phyloP scores from a whole-genome alignment of 805 yeast genomes.

The Blastobotrys robertii region DNA sequence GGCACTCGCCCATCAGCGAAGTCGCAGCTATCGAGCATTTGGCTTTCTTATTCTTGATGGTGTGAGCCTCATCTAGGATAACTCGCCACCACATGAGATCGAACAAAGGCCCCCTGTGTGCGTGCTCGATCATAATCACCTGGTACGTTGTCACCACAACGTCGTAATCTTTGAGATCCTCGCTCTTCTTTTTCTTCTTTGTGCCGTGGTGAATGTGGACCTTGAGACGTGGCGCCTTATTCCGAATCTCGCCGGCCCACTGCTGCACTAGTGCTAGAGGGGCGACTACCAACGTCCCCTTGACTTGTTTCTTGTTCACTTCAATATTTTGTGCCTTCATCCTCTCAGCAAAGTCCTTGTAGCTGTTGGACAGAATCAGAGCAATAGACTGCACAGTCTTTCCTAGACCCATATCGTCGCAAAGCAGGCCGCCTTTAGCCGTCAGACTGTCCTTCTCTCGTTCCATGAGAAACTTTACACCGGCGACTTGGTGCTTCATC shows the following conservation, averaged over 20 bases:
- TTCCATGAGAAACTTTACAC: constrained; percentile 32
- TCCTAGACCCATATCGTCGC: constrained; percentile 89
- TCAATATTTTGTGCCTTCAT: background rate
- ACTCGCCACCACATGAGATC: constrained; percentile 38
- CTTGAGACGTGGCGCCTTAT: constrained; percentile 30
- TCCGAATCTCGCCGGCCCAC: constrained; percentile 32
- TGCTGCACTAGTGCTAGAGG: constrained; percentile 36
- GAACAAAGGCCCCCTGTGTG: constrained; percentile 19
- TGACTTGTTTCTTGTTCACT: constrained; percentile 6
- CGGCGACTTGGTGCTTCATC: constrained; percentile 39
- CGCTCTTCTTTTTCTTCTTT: constrained; percentile 12
- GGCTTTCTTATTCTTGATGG: constrained; percentile 43
- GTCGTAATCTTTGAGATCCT: constrained; percentile 21
- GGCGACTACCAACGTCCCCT: constrained; percentile 31
- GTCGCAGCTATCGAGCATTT: constrained; percentile 38
- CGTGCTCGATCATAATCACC: constrained; percentile 22
- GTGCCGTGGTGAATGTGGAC: constrained; percentile 28
- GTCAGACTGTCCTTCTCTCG: constrained; percentile 28
- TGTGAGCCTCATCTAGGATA: constrained; percentile 59
- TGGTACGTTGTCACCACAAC: constrained; percentile 30
- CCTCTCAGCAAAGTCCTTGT: background rate
- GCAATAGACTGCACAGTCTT: constrained; percentile 75
- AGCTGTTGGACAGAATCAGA: constrained; percentile 38
- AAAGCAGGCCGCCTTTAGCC: constrained; percentile 50
- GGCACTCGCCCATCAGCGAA: constrained; percentile 31